phyloP scores from a whole-genome alignment of 225 moss, liverwort and hornwort species.

The Bryum argenteum region DNA sequence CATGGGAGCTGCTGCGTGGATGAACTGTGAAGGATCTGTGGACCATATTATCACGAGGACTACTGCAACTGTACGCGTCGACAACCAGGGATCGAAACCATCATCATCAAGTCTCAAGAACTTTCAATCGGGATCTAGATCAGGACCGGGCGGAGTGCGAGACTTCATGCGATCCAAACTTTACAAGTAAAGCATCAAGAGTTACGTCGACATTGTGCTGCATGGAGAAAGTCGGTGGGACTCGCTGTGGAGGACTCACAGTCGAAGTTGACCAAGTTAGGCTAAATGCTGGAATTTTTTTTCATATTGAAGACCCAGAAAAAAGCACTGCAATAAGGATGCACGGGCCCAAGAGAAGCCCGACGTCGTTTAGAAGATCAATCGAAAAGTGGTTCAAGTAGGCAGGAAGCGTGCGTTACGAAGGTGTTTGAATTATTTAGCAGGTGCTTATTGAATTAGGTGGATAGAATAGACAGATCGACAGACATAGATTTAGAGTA shows the following conservation, averaged over 20 bases:
- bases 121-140: conserved; percentile 10
- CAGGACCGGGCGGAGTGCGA: conserved; percentile 1
- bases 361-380: conserved; percentile 17
- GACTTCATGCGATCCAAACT: conserved; percentile 23
- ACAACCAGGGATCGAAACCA: conserved; percentile 24
- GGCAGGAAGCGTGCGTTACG: conserved; percentile 15
- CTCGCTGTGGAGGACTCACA: background rate
- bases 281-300: conserved; percentile 39
- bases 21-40: conserved; percentile 35
- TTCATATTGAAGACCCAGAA: conserved; percentile 35
- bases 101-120: conserved; percentile 2
- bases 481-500: background rate
- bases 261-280: background rate
- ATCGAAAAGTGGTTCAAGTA: background rate
- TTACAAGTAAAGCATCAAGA: background rate
- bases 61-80: conserved; percentile 18
- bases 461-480: background rate
- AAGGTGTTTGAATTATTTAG: conserved; percentile 11
- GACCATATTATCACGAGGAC: conserved; percentile 20
- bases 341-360: conserved; percentile 11
- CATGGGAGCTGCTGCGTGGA: conserved; percentile 26
- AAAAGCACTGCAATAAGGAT: conserved; percentile 35
- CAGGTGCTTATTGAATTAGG: conserved; percentile 9
- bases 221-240: background rate
- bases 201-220: conserved; percentile 3